Conservation (phyloP, 805 yeast genomes). For the Aciculoconidium aculeatum region DNA sequence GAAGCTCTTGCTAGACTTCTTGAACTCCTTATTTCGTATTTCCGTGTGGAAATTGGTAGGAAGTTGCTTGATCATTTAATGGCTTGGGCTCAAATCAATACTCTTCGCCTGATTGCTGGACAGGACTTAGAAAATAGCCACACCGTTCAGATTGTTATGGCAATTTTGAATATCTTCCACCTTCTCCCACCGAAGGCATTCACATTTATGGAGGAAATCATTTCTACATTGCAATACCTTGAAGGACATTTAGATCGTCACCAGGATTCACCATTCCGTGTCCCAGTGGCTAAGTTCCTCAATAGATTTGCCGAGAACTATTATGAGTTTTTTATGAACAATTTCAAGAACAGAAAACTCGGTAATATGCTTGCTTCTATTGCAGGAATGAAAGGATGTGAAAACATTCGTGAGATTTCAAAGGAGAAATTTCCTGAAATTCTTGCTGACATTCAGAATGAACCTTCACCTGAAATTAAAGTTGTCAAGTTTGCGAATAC, state of each 20-base stretch:
- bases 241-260: conserved; percentile 83
- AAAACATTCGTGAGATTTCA: conserved; percentile 50
- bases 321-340: conserved; percentile 59
- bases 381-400: conserved; percentile 49
- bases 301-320: conserved; percentile 78
- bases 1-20: conserved; percentile 86
- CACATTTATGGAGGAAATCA: conserved; percentile 82
- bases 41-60: conserved; percentile 94
- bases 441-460: conserved; percentile 42
- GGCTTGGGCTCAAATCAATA: conserved; percentile 91
- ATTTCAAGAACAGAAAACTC: conserved; percentile 55
- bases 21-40: conserved; percentile 83
- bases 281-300: conserved; percentile 82
- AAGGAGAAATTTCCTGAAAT: conserved; percentile 47
- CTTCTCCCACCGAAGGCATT: conserved; percentile 87
- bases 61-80: conserved; percentile 86
- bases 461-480: conserved; percentile 46
- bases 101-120: conserved; percentile 68
- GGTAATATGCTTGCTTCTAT: conserved; percentile 68
- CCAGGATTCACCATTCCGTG: conserved; percentile 82
- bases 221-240: conserved; percentile 66
- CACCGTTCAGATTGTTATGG: conserved; percentile 81
- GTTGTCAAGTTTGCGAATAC: conserved; percentile 67
- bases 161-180: conserved; percentile 87
- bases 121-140: conserved; percentile 76